Percentiles rank a stretch among this genome's conserved stretches.
Evolutionary conservation across 2,329 filamentous ascomycete genomes (phyloP).

Genomic region (Ascochyta clinopodiicola): DNA sequence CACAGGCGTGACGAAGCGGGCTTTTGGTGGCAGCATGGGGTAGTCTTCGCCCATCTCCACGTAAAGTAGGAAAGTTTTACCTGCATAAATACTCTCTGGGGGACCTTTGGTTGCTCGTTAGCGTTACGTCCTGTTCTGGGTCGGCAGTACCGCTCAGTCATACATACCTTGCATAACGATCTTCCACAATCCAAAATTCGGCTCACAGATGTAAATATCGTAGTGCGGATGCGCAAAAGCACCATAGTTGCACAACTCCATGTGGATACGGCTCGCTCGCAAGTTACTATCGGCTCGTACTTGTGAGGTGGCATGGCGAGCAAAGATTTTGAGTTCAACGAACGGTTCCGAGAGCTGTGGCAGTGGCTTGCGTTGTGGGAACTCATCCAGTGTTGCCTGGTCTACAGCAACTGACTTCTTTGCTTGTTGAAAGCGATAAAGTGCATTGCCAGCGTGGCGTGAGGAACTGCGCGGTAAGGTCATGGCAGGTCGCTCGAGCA

Average conservation of each 20-base stretch:
- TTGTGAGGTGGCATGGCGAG: not conserved
- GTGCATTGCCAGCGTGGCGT: not conserved
- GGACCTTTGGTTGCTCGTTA: not conserved
- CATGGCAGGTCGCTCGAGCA: slow-evolving; percentile 41
- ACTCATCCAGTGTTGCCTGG: slow-evolving; percentile 34
- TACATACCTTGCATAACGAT: slow-evolving; percentile 44
- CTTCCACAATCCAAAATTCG: slow-evolving; percentile 52
- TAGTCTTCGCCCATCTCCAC: not conserved
- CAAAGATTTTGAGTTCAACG: slow-evolving; percentile 14
- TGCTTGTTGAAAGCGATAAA: slow-evolving; percentile 17
- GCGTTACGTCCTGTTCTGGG: not conserved
- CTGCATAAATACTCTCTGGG: slow-evolving; percentile 1
- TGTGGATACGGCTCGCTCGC: slow-evolving; percentile 35
- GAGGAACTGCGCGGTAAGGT: slow-evolving; percentile 5
- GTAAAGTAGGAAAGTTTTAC: slow-evolving; percentile 22
- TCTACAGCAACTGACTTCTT: slow-evolving; percentile 20
- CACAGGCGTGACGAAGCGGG: not conserved
- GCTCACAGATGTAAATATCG: slow-evolving; percentile 50
- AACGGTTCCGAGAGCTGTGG: slow-evolving; percentile 27
- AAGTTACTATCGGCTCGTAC: slow-evolving; percentile 23
- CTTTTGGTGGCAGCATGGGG: not conserved
- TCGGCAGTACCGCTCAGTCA: not conserved
- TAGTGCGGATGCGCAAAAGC: slow-evolving; percentile 40
- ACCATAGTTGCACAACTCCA: slow-evolving; percentile 45
- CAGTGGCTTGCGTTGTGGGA: slow-evolving; percentile 43